Evolutionary conservation across 257 asterid species (phyloP).

Genomic region (Ophiorrhiza pumila): DNA sequence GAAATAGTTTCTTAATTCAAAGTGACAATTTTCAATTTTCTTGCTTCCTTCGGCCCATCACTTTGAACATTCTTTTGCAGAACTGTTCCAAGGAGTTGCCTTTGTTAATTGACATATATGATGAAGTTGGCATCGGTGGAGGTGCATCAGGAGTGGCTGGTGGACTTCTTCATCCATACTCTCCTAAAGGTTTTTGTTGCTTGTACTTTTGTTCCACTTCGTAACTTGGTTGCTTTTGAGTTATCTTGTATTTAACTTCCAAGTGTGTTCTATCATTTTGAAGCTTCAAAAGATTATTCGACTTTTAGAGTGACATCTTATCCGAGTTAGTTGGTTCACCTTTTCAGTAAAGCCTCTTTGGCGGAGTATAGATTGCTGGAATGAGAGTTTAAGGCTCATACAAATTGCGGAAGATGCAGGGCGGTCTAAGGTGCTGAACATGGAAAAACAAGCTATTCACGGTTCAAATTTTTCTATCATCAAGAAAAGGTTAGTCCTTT

Average conservation of each 20-base stretch:
- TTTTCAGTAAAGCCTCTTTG: conserved; percentile 87
- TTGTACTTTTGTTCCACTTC: background rate
- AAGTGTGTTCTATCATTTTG: background rate
- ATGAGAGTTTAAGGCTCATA: conserved; percentile 71
- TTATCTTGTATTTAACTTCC: background rate
- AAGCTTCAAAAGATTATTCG: background rate
- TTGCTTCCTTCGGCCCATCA: background rate
- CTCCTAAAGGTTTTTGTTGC: conserved; percentile 86
- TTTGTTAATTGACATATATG: conserved; percentile 70
- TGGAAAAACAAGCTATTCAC: conserved; percentile 22
- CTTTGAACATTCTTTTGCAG: conserved; percentile 36
- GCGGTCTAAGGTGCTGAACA: conserved; percentile 23
- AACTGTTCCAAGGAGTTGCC: conserved; percentile 53
- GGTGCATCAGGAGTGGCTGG: conserved; percentile 99
- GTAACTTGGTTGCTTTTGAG: conserved; percentile 14
- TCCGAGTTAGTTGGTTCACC: conserved; percentile 12
- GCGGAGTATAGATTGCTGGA: conserved; percentile 89
- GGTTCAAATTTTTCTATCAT: conserved; percentile 39
- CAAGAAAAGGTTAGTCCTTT: conserved; percentile 64
- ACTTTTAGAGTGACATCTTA: background rate
- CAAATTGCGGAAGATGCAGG: conserved; percentile 63
- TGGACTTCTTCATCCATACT: conserved; percentile 94
- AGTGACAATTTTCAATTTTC: background rate
- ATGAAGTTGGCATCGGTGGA: conserved; percentile 92
- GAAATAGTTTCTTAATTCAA: background rate